These are phyloP conservation scores for Davidsoniella neocaledoniae DNA, from an alignment of 2,329 filamentous ascomycete species.

Conservation along the genomic window DNA sequence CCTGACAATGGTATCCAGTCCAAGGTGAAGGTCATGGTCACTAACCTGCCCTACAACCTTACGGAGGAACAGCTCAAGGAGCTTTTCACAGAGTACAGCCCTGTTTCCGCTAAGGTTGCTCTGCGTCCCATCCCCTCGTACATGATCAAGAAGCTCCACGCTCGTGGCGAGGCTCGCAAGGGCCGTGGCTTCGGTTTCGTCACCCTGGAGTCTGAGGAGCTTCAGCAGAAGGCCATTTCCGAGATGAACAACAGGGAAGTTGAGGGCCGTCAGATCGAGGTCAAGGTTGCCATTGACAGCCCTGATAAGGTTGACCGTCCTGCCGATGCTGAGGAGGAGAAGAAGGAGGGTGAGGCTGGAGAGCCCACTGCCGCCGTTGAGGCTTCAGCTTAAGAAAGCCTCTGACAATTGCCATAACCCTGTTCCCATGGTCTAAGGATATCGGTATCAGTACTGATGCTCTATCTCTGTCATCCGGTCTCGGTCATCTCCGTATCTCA, in stretches of 20 bases:
- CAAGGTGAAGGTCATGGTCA: slow-evolving; percentile 99
- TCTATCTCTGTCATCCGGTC: too few relatives aligned
- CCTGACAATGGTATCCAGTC: slow-evolving; percentile 94
- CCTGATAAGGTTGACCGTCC: slow-evolving; percentile 92
- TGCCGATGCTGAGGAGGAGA: slow-evolving; percentile 35
- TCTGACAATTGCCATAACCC: slow-evolving; percentile 1
- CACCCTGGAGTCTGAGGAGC: slow-evolving; percentile 82
- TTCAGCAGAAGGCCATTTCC: slow-evolving; percentile 87
- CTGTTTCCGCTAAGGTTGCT: slow-evolving; percentile 92
- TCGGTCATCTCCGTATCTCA: not conserved
- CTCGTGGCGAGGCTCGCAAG: slow-evolving; percentile 95
- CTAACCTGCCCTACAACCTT: slow-evolving; percentile 95
- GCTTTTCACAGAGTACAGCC: slow-evolving; percentile 84
- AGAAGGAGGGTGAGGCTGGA: slow-evolving; percentile 2
- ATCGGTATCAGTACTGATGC: too few relatives aligned
- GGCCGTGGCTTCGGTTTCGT: slow-evolving; percentile 98
- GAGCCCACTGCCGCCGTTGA: not conserved
- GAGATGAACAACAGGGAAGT: slow-evolving; percentile 99
- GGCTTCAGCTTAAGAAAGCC: slow-evolving; percentile 4
- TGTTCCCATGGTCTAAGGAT: not conserved
- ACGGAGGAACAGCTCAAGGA: slow-evolving; percentile 97
- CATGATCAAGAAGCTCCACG: slow-evolving; percentile 99
- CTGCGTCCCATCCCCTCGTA: slow-evolving; percentile 96
- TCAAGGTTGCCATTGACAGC: slow-evolving; percentile 99
- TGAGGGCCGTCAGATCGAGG: slow-evolving; percentile 94